Base-by-base conservation (phyloP, 352 stramenopile species). In the Pythium rishiriense region DNA sequence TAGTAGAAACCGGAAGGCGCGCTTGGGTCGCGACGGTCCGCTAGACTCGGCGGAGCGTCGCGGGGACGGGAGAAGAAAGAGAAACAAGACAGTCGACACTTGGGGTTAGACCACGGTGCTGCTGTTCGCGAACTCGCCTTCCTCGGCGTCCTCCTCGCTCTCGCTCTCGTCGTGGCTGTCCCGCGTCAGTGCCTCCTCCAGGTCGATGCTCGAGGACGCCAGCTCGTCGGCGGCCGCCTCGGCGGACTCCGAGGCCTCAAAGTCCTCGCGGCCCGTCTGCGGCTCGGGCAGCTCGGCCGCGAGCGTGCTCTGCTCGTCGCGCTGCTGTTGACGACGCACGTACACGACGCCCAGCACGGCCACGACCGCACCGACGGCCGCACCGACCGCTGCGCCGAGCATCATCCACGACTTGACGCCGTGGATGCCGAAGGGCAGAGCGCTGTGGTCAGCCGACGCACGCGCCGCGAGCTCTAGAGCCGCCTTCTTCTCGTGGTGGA, bases 91-190 rank as follows among this genome's bases (percentile, higher is more conserved):
- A n/a, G n/a, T n/a, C n/a, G n/a, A n/a, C n/a, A n/a, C n/a, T n/a
- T n/a, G n/a, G n/a, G n/a, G 25, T 46, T 64, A 69, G 31, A 64
- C 62, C 19, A 70, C 48, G 11, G 19, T 11, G 62, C 46, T 64
- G 53, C 26, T 51, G 64, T 70, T 73, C 24, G 65, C 58, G 65
- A 76, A 76, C 47, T 47, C 52, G 52, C 69, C 69, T 53, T 70
- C 69, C 47, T 69, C 63, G 17, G 67, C 66, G 3, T 51, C 33
- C 17, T 58, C 48, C 15, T 22, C 51, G 2, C 60, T 49, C 11
- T 68, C 57, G 15, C 29, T n/a, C n/a, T n/a, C n/a, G n/a, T n/a
- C 35, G n/a, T 47, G 33, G 39, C 52, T 62, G 47, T 69, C 50
- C 28, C 47, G 7, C 22, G 14, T 58, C 26, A 58, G 33, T 12